phyloP scores from a whole-genome alignment of 306 rosid species.

The Ziziphus jujuba region DNA sequence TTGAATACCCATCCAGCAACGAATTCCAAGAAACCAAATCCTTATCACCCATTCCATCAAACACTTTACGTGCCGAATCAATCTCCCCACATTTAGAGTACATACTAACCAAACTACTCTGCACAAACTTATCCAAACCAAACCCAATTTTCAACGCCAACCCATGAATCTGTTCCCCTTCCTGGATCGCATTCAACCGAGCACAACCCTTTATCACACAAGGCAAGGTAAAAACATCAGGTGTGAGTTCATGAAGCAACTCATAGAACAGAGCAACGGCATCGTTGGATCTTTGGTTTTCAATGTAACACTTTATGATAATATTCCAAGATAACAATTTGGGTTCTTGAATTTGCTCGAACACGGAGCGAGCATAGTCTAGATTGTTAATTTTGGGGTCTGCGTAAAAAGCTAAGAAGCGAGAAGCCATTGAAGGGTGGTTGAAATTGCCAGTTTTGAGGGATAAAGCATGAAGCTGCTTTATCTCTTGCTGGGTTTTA shows the following conservation, averaged over 20 bases:
- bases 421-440: conserved; percentile 40
- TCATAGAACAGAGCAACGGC: conserved; percentile 40
- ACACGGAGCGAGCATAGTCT: conserved; percentile 39
- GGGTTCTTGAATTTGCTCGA: conserved; percentile 34
- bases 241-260: conserved; percentile 33
- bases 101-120: conserved; percentile 57
- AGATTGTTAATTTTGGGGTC: conserved; percentile 48
- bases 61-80: conserved; percentile 41
- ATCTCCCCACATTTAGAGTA: conserved; percentile 56
- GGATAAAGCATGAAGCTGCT: conserved; percentile 42
- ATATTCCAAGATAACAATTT: conserved; percentile 43
- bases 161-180: conserved; percentile 60
- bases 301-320: conserved; percentile 42
- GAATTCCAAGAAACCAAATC: conserved; percentile 54
- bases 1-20: conserved; percentile 51
- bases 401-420: conserved; percentile 48
- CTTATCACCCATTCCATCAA: conserved; percentile 40
- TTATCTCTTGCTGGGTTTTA: conserved; percentile 30
- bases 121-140: conserved; percentile 49
- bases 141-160: conserved; percentile 46
- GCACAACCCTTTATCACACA: conserved; percentile 54
- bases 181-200: conserved; percentile 38
- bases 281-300: conserved; percentile 46
- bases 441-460: conserved; percentile 45
- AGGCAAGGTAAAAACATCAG: conserved; percentile 51